These are phyloP conservation scores for Nannizzia gypsea DNA, from an alignment of 2,329 filamentous ascomycete genomes.

Conservation along the genomic window DNA sequence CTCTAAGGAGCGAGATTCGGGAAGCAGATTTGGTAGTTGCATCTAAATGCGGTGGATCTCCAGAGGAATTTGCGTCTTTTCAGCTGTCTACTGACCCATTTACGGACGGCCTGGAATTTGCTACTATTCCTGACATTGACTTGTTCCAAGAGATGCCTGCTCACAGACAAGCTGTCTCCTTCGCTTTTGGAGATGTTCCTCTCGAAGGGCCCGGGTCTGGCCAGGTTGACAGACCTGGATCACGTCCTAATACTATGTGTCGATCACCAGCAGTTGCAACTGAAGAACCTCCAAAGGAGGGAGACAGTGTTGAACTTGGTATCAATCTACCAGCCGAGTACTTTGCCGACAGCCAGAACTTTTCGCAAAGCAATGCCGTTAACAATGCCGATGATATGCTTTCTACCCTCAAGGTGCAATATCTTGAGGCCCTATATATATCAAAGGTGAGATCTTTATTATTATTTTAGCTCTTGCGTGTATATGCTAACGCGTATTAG, in stretches of 20 bases:
- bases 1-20: constrained; percentile 24
- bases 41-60: constrained; percentile 23
- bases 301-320: neutral
- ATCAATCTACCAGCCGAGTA: neutral
- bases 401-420: constrained; percentile 28
- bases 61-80: neutral
- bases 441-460: constrained; percentile 26
- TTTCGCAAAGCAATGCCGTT: neutral
- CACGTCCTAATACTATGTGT: neutral
- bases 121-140: constrained; percentile 23
- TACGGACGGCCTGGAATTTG: constrained; percentile 20
- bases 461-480: neutral
- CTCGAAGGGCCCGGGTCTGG: neutral
- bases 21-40: constrained; percentile 31
- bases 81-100: neutral
- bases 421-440: constrained; percentile 33
- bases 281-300: neutral
- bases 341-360: neutral
- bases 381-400: constrained; percentile 24
- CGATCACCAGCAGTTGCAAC: neutral
- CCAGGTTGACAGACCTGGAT: neutral
- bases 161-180: constrained; percentile 20
- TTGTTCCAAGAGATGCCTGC: constrained; percentile 17
- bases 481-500: constrained; percentile 18
- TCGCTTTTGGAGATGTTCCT: constrained; percentile 20